Base-by-base conservation (phyloP, 805 yeast species). In the Phaffomyces opuntiae region DNA sequence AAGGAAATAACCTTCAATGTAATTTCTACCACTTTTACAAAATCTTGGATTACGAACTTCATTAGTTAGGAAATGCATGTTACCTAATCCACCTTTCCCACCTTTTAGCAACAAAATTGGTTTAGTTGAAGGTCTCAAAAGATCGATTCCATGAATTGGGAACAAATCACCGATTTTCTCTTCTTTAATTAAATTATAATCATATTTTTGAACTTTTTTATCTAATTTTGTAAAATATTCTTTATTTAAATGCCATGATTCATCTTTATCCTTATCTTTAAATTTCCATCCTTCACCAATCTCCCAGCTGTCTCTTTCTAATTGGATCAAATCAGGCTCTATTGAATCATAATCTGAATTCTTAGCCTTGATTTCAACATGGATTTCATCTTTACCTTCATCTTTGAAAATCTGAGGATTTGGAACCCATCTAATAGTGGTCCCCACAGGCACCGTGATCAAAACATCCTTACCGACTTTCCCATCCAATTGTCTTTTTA, bases 31-130 rank as follows among this genome's bases (percentile, higher is more conserved):
- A 25, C 60, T 62, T 57, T 89, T 90, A 26, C 91, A 78, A 62
- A 93, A 93, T 45, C 95, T 70, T 13, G 99, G 99, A 56, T 89
- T 91, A 49, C 97, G 77, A 47, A 93, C 80, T 42, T 80, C 78
- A 39, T 83, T 73, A 1, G 96, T 88, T 41, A 87, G 70, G 60
- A 93, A 93, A 62, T 91, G 96, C 93, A 88, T 88, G 63, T 93
- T 93, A 1, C 99, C 99, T 69, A 91, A 72, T 0, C 99, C 99
- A 19, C 98, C 98, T 51, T 73, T 72, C 9, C 99, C 99, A 38
- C 99, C 99, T 54, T 75, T 76, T 39, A 90, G 57, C 17, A 93
- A 55, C 43, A 86, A 66, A 5, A 83, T 62, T 1, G 98, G 96
- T 39, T 73, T 75, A 2, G 74, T 74, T 0, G 87, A 72, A 16